These are phyloP conservation scores for Suillus alpinus DNA, from an alignment of 768 basidiomycete genomes.

Conservation along the genomic window DNA sequence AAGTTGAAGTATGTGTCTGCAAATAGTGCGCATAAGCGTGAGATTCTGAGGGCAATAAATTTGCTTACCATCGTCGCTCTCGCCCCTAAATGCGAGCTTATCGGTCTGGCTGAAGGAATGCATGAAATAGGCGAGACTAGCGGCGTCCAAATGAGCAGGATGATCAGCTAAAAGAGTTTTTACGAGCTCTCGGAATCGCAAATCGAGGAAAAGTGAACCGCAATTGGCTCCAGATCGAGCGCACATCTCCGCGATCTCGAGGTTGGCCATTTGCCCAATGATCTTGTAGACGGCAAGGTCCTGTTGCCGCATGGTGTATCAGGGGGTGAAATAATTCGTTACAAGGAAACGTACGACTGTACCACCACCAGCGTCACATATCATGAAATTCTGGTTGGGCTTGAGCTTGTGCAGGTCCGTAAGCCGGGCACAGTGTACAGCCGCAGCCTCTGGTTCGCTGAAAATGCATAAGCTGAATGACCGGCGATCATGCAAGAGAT, in stretches of 20 bases:
- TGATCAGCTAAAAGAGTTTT: constrained; percentile 77
- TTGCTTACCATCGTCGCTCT: constrained; percentile 67
- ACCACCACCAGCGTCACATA: constrained; percentile 90
- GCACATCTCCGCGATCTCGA: constrained; percentile 92
- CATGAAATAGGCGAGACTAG: constrained; percentile 85
- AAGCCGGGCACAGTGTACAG: constrained; percentile 82
- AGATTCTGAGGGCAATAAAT: neutral
- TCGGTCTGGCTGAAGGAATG: constrained; percentile 88
- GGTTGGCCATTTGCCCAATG: constrained; percentile 71
- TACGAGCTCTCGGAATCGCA: constrained; percentile 82
- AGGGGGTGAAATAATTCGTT: constrained; percentile 21
- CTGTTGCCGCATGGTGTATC: constrained; percentile 10
- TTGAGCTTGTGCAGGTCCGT: constrained; percentile 77
- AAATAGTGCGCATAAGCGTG: constrained; percentile 6
- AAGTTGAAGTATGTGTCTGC: constrained; percentile 83
- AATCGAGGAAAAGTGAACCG: constrained; percentile 83
- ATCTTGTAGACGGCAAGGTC: constrained; percentile 67
- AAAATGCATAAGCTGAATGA: constrained; percentile 11
- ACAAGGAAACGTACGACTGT: constrained; percentile 49
- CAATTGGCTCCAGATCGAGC: constrained; percentile 86
- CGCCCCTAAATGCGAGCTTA: constrained; percentile 73
- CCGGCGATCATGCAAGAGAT: constrained; percentile 1
- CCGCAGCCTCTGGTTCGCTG: constrained; percentile 81
- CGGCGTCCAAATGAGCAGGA: constrained; percentile 78
- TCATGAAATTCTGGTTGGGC: constrained; percentile 82